Percentiles rank a stretch among this genome's conserved stretches.
These are phyloP conservation scores for Cynara cardunculus DNA, from an alignment of 129 eudicot genomes.

Conservation along the genomic window DNA sequence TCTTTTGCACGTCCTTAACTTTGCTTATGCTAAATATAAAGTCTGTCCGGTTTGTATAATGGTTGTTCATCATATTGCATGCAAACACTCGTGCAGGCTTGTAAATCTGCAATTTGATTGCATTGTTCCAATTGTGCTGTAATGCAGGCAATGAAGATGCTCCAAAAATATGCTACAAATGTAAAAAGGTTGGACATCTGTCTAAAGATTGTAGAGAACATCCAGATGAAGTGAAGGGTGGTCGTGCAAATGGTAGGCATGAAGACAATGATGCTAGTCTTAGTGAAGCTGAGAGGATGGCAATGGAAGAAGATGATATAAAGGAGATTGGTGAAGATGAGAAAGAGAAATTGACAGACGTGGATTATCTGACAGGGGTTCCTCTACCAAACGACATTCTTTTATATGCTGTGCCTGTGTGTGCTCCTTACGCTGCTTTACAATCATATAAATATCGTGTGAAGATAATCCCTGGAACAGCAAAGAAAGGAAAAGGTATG, in stretches of 20 bases:
- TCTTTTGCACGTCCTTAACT: no score
- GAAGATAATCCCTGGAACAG: conserved; percentile 83
- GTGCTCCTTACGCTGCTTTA: conserved; percentile 90
- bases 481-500: conserved; percentile 94
- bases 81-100: background rate
- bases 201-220: conserved; percentile 77
- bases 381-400: conserved; percentile 79
- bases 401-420: conserved; percentile 91
- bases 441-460: conserved; percentile 89
- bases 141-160: conserved; percentile 45
- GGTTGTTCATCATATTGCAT: background rate
- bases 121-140: background rate
- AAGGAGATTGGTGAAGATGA: conserved; percentile 95
- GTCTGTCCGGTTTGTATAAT: no score
- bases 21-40: no score
- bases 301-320: conserved; percentile 95
- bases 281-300: conserved; percentile 54
- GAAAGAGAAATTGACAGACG: conserved; percentile 74
- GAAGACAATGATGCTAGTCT: conserved; percentile 16
- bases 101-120: background rate
- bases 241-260: conserved; percentile 21
- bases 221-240: conserved; percentile 31
- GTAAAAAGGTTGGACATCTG: conserved; percentile 84
- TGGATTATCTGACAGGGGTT: conserved; percentile 82
- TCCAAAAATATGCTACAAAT: conserved; percentile 76